Base-by-base conservation (phyloP, 176 grass and related monocot species). In the Melocanna baccifera region DNA sequence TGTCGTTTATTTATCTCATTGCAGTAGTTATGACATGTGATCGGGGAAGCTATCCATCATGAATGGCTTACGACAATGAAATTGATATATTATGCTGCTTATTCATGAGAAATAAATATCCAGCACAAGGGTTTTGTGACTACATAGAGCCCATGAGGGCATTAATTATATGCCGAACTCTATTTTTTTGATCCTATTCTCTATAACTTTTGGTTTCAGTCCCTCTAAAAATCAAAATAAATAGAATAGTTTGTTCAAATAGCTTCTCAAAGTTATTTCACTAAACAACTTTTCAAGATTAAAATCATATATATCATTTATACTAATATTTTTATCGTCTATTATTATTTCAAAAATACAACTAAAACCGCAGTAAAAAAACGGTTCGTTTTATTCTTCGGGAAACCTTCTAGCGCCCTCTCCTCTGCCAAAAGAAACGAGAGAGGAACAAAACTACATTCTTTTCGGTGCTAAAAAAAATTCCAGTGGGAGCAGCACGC, bases 81-180 rank as follows among this genome's bases (percentile, higher is more conserved):
- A 75, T 58, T 87, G 77, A 80, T 86, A 80, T 86, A 73, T 65
- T 71, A 52, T n/a, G 28, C 75, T 37, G 37, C 67, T 32, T 75
- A 26, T 22, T 71, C 73, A 65, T 58, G 78, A 59, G 66, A 65
- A 48, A 72, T 86, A 73, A 90, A 86, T 86, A 32, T 57, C 11
- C 3, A 55, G 16, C 79, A 78, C 88, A 83, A 71, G 84, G 58
- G 46, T 41, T 82, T 65, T 86, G 79, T 90, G 83, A 86, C 14
- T 71, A 2, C 56, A 64, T 53, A 62, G 22, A 37, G 51, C 25
- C 77, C 77, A 85, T 56, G 77, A 77, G 19, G 18, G 28, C 88
- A 82, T 90, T 89, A 73, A 88, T 70, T 82, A 71, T 85, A n/a
- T 15, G 56, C 40, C 73, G 78, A 86, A 78, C 47, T 40, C 47